Conservation (phyloP, 352 stramenopile species). For the Aphanomyces astaci region DNA sequence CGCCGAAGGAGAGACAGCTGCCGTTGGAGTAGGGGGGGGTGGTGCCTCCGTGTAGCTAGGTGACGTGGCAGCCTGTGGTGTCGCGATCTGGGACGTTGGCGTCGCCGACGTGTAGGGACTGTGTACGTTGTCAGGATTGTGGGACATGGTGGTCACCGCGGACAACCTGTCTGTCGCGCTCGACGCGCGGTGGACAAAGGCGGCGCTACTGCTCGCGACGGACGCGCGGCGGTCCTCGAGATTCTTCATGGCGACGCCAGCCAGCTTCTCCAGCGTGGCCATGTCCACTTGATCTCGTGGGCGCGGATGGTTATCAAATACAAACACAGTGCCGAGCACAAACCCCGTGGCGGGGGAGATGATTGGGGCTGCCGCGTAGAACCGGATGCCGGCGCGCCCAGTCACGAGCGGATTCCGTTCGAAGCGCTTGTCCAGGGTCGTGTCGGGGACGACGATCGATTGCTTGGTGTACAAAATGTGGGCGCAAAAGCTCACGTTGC, state of each 20-base stretch:
- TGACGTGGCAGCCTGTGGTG: too few species aligned
- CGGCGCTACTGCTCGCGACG: not conserved
- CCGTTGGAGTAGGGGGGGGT: too few species aligned
- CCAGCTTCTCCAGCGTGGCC: conserved; percentile 21
- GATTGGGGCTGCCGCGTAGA: conserved; percentile 18
- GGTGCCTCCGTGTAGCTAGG: too few species aligned
- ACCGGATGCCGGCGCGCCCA: conserved; percentile 13
- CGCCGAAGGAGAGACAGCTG: too few species aligned
- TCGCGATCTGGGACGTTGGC: too few species aligned
- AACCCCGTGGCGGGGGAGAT: conserved; percentile 53
- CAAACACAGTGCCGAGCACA: conserved; percentile 76
- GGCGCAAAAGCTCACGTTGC: conserved; percentile 19
- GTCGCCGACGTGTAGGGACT: too few species aligned
- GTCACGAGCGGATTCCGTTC: conserved; percentile 21
- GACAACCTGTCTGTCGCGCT: not conserved
- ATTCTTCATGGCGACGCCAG: conserved; percentile 20
- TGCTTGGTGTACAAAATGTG: conserved; percentile 16
- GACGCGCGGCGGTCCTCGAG: conserved; percentile 11
- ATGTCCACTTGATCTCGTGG: conserved; percentile 8
- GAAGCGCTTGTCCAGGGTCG: conserved; percentile 10
- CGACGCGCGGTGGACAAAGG: not conserved
- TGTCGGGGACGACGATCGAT: conserved; percentile 18
- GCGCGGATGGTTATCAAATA: conserved; percentile 79
- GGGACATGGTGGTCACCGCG: not conserved
- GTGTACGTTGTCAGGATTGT: not conserved